Percentiles rank a stretch among this genome's conserved stretches.
phyloP scores from a whole-genome alignment of 2,329 filamentous ascomycete genomes.

The Periconia digitata region DNA sequence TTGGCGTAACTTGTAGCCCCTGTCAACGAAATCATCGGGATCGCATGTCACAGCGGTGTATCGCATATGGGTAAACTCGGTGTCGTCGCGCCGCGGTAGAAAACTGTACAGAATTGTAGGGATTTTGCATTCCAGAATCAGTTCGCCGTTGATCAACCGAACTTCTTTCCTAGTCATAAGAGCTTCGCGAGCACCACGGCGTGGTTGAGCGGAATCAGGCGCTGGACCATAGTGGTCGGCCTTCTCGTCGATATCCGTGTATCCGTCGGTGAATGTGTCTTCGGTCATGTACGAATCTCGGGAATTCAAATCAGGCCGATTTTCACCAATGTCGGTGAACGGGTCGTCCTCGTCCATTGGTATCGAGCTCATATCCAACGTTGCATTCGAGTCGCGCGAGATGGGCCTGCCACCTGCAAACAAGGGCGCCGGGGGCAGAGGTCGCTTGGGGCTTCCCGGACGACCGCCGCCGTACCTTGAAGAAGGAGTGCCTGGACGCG shows the following conservation, averaged over 20 bases:
- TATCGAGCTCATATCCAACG: constrained; percentile 68
- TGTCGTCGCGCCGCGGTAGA: constrained; percentile 84
- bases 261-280: constrained; percentile 59
- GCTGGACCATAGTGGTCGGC: constrained; percentile 83
- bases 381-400: constrained; percentile 46
- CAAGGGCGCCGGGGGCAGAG: constrained; percentile 83
- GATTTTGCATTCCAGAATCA: constrained; percentile 98
- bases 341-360: constrained; percentile 68
- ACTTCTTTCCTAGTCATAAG: constrained; percentile 95
- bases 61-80: constrained; percentile 98
- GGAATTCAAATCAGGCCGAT: constrained; percentile 61
- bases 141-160: constrained; percentile 92
- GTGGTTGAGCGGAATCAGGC: constrained; percentile 81
- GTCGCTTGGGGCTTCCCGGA: constrained; percentile 81
- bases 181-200: constrained; percentile 81
- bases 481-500: constrained; percentile 86
- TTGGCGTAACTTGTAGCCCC: constrained; percentile 90
- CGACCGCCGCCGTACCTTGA: constrained; percentile 77
- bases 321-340: constrained; percentile 65
- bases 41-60: constrained; percentile 99
- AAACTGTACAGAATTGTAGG: constrained; percentile 98
- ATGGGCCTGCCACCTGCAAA: constrained; percentile 63
- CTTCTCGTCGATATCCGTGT: constrained; percentile 55
- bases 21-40: constrained; percentile 86
- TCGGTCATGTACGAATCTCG: constrained; percentile 65